Evolutionary conservation across 345 rosid species (phyloP).

Genomic region (Litchi chinensis): DNA sequence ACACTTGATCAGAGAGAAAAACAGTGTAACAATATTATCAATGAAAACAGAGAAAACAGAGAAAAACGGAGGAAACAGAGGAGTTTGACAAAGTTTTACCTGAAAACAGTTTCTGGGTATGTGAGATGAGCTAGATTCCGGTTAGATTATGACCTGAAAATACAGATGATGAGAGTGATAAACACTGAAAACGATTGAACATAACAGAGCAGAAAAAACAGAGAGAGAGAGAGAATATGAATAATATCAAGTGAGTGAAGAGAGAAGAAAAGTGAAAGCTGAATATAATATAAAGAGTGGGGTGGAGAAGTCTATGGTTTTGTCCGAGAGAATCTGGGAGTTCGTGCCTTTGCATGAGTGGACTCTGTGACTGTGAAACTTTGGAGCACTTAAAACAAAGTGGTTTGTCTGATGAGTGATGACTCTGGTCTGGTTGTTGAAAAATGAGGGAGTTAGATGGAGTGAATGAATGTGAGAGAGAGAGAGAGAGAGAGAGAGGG

Average conservation of each 20-base stretch:
- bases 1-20: not conserved
- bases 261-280: not conserved
- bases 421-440: conserved; percentile 1
- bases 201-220: not conserved
- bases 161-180: not conserved
- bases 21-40: not conserved
- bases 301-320: not conserved
- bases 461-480: too few relatives aligned
- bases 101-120: conserved; percentile 12
- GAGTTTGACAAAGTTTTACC: not conserved
- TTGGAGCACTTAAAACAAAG: not conserved
- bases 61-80: not conserved
- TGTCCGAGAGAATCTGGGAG: not conserved
- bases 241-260: not conserved
- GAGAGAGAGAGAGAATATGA: not conserved
- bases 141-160: conserved; percentile 8
- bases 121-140: conserved; percentile 16
- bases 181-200: not conserved
- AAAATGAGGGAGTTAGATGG: not conserved
- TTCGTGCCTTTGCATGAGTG: conserved; percentile 5
- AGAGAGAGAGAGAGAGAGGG: not conserved
- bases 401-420: not conserved
- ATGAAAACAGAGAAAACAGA: not conserved
- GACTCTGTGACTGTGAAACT: not conserved
- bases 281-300: not conserved